phyloP scores from a whole-genome alignment of 2,329 filamentous ascomycete genomes.

The Bipolaris zeicola region DNA sequence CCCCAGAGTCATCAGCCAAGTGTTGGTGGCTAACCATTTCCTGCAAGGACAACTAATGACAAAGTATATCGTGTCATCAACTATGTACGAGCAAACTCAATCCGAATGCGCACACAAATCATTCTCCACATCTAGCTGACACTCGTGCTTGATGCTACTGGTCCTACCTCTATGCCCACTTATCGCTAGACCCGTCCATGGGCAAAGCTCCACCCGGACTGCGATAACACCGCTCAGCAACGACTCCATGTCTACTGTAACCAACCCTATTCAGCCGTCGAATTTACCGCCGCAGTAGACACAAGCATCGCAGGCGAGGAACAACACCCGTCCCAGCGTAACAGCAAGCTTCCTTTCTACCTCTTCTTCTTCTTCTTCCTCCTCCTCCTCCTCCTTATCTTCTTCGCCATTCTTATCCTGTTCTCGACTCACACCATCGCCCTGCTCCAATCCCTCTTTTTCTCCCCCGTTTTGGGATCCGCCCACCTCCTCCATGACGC shows the following conservation, averaged over 20 bases:
- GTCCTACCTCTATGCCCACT: background rate
- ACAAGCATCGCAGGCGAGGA: conserved; percentile 45
- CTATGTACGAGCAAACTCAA: background rate
- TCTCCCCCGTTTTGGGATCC: background rate
- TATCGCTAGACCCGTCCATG: background rate
- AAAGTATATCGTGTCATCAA: background rate
- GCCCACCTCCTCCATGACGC: background rate
- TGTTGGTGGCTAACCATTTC: background rate
- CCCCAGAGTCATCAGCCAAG: too few species aligned
- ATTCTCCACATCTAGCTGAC: background rate
- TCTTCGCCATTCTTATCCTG: background rate
- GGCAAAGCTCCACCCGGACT: background rate
- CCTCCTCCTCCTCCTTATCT: background rate
- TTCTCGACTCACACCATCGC: background rate
- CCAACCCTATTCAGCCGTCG: conserved; percentile 15
- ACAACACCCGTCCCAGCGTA: conserved; percentile 39
- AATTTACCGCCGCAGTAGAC: conserved; percentile 48
- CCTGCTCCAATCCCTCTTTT: background rate
- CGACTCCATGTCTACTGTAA: background rate
- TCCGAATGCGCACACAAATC: background rate
- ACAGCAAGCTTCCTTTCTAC: conserved; percentile 13
- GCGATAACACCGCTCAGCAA: background rate
- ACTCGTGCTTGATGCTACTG: background rate
- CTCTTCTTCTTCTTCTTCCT: background rate
- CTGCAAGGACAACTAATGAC: background rate